Conservation (phyloP, 2,329 filamentous ascomycete genomes). For the Achaetomium macrosporum region DNA sequence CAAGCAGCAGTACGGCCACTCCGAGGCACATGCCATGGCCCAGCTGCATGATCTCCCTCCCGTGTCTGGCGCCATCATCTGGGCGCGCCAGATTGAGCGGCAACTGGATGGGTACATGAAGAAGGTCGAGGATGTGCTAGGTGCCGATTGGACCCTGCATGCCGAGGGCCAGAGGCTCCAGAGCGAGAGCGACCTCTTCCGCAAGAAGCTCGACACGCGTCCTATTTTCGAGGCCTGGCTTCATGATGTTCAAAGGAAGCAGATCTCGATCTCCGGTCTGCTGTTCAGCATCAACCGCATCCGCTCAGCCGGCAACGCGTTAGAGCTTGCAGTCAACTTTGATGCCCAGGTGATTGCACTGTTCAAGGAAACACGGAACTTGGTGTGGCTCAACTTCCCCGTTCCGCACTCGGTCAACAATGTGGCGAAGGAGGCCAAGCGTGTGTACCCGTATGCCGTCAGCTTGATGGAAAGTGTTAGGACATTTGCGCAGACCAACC, state of each 20-base stretch:
- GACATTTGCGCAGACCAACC: conserved; percentile 81
- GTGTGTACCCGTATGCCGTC: conserved; percentile 95
- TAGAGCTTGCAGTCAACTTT: conserved; percentile 93
- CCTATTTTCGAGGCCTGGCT: conserved; percentile 96
- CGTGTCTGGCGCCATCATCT: conserved; percentile 94
- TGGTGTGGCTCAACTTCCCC: conserved; percentile 90
- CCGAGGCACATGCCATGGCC: conserved; percentile 96
- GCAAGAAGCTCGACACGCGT: conserved; percentile 89
- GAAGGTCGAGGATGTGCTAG: conserved; percentile 97
- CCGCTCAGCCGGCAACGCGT: conserved; percentile 78
- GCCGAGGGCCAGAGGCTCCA: conserved; percentile 91
- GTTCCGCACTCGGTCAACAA: conserved; percentile 93
- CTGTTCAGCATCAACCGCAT: conserved; percentile 87
- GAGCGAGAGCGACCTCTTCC: conserved; percentile 86
- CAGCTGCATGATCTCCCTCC: conserved; percentile 93
- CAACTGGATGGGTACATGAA: conserved; percentile 97
- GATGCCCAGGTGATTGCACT: conserved; percentile 94
- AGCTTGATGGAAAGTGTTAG: conserved; percentile 98
- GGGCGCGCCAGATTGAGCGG: conserved; percentile 93
- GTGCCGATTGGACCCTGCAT: conserved; percentile 89
- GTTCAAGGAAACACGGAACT: conserved; percentile 96
- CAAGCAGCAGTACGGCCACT: conserved; percentile 98
- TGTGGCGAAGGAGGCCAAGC: conserved; percentile 96
- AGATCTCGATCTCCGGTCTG: conserved; percentile 85
- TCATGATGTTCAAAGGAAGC: conserved; percentile 78